Evolutionary conservation across 140 eudicot species (phyloP), one percentile per base, ranked within the genome.

Genomic region (Oenanthe javanica): DNA sequence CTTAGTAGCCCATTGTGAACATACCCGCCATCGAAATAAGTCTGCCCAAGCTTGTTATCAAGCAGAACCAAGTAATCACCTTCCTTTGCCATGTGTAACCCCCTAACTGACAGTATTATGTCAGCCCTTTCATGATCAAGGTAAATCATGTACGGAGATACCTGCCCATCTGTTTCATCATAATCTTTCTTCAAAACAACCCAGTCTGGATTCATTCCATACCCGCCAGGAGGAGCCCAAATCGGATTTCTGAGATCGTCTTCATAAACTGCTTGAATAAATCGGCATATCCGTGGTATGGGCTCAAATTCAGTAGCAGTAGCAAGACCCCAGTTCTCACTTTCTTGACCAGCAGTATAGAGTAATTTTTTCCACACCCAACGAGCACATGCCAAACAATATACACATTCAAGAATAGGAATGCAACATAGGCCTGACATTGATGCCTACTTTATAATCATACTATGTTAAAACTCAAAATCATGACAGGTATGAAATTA

Each of bases 221-320:
- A 95, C 76, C 99, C 99, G 74, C 97, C 99, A 0, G 92, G 93
- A 0, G 98, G 98, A 12, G 97, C 92, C 99, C 97, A 95, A 1
- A 95, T 69, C 15, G 98, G 99, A 54, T 91, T 89, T 15, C 96
- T 84, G 50, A 95, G 84, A 77, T 95, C 99, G 61, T 83, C 91
- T 84, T 95, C 99, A 45, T 95, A 95, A 21, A 95, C 97, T n/a
- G 97, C 84, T 64, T 92, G 75, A 54, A 95, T 93, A 77, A 88
- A 92, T 36, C 92, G 77, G 81, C 98, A 95, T 50, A 95, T 81
- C 6, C 97, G 84, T 0, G 98, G 97, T 6, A 95, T 84, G 9
- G 98, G 96, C 84, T 92, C 96, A 38, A 95, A 95, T 74, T 95
- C 99, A 76, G 73, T 83, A 27, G 90, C 88, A 31, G 87, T 82